Percentiles rank a stretch among this genome's conserved stretches.
phyloP scores from a whole-genome alignment of 129 eudicot genomes.

The Chrysanthemum makinoi region DNA sequence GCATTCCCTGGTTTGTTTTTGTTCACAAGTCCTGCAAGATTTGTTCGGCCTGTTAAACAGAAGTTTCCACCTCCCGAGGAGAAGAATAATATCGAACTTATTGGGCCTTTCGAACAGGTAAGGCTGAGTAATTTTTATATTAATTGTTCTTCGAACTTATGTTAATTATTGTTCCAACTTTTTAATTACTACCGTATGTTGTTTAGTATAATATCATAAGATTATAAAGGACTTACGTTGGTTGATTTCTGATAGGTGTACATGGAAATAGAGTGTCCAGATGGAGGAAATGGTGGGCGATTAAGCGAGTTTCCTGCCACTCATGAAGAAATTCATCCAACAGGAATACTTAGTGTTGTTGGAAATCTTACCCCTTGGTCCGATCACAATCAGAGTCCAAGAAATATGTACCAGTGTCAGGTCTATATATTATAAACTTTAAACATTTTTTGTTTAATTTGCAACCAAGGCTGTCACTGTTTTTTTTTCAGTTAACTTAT shows the following conservation, averaged over 20 bases:
- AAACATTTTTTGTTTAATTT: background rate
- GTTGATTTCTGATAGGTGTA: constrained; percentile 50
- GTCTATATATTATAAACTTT: constrained; percentile 31
- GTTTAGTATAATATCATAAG: background rate
- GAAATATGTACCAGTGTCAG: constrained; percentile 99
- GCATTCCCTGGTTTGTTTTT: constrained; percentile 80
- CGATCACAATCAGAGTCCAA: constrained; percentile 97
- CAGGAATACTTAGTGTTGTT: constrained; percentile 90
- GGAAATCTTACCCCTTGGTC: constrained; percentile 98
- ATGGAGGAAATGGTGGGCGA: constrained; percentile 93
- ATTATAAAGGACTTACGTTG: background rate
- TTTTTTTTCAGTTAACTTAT: background rate
- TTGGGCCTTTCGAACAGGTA: constrained; percentile 98
- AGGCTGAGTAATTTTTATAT: background rate
- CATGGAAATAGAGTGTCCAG: constrained; percentile 94
- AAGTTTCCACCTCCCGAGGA: constrained; percentile 46
- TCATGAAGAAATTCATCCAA: constrained; percentile 97
- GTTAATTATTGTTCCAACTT: background rate
- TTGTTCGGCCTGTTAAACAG: constrained; percentile 73
- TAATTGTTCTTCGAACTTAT: no score
- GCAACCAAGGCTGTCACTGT: background rate
- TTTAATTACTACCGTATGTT: background rate
- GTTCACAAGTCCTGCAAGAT: constrained; percentile 77
- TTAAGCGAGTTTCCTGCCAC: constrained; percentile 65
- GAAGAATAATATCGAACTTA: constrained; percentile 59